Conservation (phyloP, 179 eudicot genomes). For the Kewa caespitosa region DNA sequence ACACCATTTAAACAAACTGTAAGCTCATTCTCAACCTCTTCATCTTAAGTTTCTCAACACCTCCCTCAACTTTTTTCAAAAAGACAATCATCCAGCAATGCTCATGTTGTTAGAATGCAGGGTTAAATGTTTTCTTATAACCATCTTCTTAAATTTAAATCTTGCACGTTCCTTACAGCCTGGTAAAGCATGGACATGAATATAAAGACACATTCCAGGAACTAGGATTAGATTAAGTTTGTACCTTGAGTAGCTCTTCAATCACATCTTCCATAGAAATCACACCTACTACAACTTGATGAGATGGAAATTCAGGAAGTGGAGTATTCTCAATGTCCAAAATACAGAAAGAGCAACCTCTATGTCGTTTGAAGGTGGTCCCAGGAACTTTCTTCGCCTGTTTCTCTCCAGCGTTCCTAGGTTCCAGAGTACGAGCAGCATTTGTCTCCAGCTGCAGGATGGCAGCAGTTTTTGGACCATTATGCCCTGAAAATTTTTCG, state of each 20-base stretch:
- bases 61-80: no score
- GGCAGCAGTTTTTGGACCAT: constrained; percentile 20
- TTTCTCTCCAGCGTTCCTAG: constrained; percentile 42
- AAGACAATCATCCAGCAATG: no score
- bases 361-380: constrained; percentile 76
- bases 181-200: background rate
- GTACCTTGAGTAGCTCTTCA: constrained; percentile 97
- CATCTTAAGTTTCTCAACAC: no score
- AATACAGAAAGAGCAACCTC: constrained; percentile 93
- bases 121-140: no score
- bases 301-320: constrained; percentile 64
- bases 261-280: constrained; percentile 95
- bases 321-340: constrained; percentile 78
- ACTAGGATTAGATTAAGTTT: background rate
- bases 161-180: no score
- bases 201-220: background rate
- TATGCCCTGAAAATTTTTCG: constrained; percentile 30
- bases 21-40: no score
- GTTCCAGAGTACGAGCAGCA: constrained; percentile 28
- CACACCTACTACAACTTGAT: constrained; percentile 81
- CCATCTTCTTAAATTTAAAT: background rate
- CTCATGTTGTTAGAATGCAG: no score
- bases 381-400: constrained; percentile 57
- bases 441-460: constrained; percentile 25
- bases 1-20: no score